Conservation (phyloP, 2,329 filamentous ascomycete genomes). For the Aspergillus sp. region DNA sequence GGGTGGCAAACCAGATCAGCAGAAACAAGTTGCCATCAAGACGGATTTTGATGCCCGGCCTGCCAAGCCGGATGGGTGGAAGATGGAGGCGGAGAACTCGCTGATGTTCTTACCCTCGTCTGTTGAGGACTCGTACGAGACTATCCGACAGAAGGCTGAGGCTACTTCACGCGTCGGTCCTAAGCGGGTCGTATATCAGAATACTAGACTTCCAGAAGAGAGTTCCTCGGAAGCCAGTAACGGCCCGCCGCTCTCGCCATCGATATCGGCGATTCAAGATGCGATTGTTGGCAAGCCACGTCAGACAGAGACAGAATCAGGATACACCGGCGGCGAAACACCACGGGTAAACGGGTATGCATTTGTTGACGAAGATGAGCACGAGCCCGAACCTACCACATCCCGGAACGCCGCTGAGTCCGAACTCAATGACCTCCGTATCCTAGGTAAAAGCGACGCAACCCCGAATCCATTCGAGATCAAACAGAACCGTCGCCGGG, state of each 20-base stretch:
- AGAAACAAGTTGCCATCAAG: slow-evolving; percentile 62
- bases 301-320: slow-evolving; percentile 58
- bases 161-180: slow-evolving; percentile 70
- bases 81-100: slow-evolving; percentile 70
- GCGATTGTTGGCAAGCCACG: slow-evolving; percentile 75
- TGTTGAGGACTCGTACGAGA: slow-evolving; percentile 56
- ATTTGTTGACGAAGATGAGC: slow-evolving; percentile 78
- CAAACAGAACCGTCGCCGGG: slow-evolving; percentile 70
- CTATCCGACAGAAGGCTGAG: slow-evolving; percentile 68
- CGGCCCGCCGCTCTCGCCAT: slow-evolving; percentile 71
- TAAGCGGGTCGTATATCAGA: slow-evolving; percentile 75
- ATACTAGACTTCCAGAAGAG: slow-evolving; percentile 70
- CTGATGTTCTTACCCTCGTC: slow-evolving; percentile 72
- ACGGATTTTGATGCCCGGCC: slow-evolving; percentile 67
- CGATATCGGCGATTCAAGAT: slow-evolving; percentile 78
- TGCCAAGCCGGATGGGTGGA: slow-evolving; percentile 76
- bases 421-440: slow-evolving; percentile 32
- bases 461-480: slow-evolving; percentile 79
- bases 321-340: slow-evolving; percentile 68
- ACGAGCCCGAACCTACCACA: slow-evolving; percentile 37
- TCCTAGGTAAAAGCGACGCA: slow-evolving; percentile 42
- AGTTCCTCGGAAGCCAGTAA: slow-evolving; percentile 35
- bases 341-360: slow-evolving; percentile 90
- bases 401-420: slow-evolving; percentile 8
- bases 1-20: slow-evolving; percentile 59